A percentile compares a stretch with the other conserved stretches of the same genome.
These are phyloP conservation scores for Aspergillus puulaauensis DNA, from an alignment of 2,329 filamentous ascomycete genomes.

Conservation along the genomic window DNA sequence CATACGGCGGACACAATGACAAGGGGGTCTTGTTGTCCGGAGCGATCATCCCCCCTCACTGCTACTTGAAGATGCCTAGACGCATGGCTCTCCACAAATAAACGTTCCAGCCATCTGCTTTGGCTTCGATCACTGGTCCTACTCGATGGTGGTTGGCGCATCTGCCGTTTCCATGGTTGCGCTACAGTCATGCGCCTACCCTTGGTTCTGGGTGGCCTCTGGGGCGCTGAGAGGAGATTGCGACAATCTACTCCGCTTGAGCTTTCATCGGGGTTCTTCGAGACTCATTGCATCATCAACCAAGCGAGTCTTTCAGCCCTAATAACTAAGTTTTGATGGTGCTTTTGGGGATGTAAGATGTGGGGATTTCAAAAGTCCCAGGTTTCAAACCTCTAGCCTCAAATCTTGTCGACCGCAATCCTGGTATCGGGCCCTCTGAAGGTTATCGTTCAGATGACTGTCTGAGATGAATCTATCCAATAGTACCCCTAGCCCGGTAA, in stretches of 20 bases:
- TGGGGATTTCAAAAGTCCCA: background rate
- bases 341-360: background rate
- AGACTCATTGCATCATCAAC: background rate
- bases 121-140: background rate
- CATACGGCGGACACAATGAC: background rate
- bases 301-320: background rate
- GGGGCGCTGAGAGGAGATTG: background rate
- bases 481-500: background rate
- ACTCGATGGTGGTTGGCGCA: slow-evolving; percentile 6
- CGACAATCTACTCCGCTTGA: background rate
- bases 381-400: no score
- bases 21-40: background rate
- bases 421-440: background rate
- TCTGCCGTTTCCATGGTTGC: slow-evolving; percentile 13
- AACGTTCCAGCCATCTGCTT: slow-evolving; percentile 5
- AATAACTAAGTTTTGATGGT: background rate
- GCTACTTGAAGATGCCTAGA: background rate
- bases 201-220: slow-evolving; percentile 8
- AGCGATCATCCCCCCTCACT: background rate
- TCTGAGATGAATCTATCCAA: background rate
- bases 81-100: slow-evolving; percentile 12
- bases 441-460: background rate
- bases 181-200: slow-evolving; percentile 15
- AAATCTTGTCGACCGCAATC: background rate
- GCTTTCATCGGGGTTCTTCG: background rate